Base-by-base conservation (phyloP, 441 rosid species). In the Theobroma grandiflorum region DNA sequence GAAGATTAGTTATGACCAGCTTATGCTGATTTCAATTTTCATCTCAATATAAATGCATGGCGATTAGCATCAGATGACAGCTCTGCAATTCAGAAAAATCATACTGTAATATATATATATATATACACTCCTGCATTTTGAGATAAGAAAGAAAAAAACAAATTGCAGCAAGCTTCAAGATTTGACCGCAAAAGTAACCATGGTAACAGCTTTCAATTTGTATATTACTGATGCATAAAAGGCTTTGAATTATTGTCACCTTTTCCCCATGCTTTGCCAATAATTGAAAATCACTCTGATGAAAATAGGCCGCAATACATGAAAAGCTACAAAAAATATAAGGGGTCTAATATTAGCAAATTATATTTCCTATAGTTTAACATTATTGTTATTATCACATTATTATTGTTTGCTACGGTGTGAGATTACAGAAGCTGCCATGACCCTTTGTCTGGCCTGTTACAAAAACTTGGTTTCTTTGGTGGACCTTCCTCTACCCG, bases 381-480 rank as follows among this genome's bases (percentile, higher is more conserved):
- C 4, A 49, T 31, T 62, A 33, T 26, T 67, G 6, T 14, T 53
- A 18, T 16, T 53, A 18, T 26, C 31, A 26, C 31, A 5, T 53
- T 45, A 12, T 26, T 69, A 75, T 61, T 59, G 3, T 82, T 26
- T 75, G 20, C 57, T 78, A 61, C 74, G 69, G 58, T 82, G 84
- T 33, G 43, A 84, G 78, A 79, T 63, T 37, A 35, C 68, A 63
- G 68, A 63, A 35, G 73, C 65, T 65, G 70, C 81, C 87, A 81
- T 85, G 82, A 76, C 65, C 68, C 78, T 72, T 64, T 85, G 87
- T 85, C 86, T 82, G 79, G 53, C 77, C 79, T 75, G 63, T 76
- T 74, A 57, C 79, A 63, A 68, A 55, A 45, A 45, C 49, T 16
- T 10, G 33, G 77, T 55, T 37, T 59, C 76, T 67, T 49, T 78